Percentiles rank a stretch among this genome's conserved stretches.
Conservation (phyloP, 148 eudicot genomes). For the Rheum nobile region DNA sequence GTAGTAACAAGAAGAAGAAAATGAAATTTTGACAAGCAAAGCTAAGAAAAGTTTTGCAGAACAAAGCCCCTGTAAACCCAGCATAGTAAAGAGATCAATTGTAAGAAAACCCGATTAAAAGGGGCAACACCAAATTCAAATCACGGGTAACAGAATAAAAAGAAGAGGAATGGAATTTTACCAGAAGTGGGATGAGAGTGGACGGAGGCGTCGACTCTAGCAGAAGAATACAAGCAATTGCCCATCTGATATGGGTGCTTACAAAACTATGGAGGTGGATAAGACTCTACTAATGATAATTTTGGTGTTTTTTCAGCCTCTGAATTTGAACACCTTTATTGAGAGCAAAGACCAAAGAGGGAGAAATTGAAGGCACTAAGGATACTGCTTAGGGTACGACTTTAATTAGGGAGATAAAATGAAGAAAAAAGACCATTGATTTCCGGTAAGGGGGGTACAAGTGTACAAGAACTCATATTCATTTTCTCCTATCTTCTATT, state of each 20-base stretch:
- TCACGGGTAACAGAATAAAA: neutral
- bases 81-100: neutral
- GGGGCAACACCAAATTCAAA: neutral
- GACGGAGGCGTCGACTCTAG: constrained; percentile 57
- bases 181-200: constrained; percentile 38
- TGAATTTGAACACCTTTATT: neutral
- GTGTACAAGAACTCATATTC: too few species aligned
- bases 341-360: too few species aligned
- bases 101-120: neutral
- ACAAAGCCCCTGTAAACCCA: neutral
- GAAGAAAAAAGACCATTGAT: too few species aligned
- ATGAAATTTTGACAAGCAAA: neutral
- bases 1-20: neutral
- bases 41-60: too few species aligned
- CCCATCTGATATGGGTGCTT: constrained; percentile 35
- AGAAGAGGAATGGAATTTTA: constrained; percentile 13
- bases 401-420: too few species aligned
- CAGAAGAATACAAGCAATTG: constrained; percentile 63
- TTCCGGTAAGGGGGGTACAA: too few species aligned
- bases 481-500: too few species aligned
- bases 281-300: neutral
- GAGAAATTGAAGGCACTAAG: too few species aligned
- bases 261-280: neutral
- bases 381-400: too few species aligned
- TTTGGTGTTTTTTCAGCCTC: neutral